Evolutionary conservation across 2,329 filamentous ascomycete species (phyloP).

Genomic region (Sporothrix globosa): DNA sequence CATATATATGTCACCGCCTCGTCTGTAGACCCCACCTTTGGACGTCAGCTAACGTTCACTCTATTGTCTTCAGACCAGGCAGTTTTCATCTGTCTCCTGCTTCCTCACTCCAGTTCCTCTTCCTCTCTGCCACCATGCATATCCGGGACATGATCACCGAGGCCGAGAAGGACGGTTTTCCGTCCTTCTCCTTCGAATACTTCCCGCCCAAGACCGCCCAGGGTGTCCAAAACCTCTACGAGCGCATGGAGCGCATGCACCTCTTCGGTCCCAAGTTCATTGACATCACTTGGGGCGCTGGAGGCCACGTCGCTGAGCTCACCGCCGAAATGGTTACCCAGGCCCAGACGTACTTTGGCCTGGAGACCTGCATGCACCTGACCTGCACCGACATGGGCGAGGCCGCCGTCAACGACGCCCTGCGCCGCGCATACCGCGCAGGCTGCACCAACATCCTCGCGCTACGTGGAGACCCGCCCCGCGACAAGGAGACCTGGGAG

Average conservation of each 20-base stretch:
- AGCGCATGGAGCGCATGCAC: conserved; percentile 98
- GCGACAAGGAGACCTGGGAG: conserved; percentile 93
- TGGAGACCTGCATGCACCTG: conserved; percentile 98
- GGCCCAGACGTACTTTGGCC: conserved; percentile 89
- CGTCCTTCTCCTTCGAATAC: conserved; percentile 98
- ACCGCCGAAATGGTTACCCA: conserved; percentile 98
- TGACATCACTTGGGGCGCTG: conserved; percentile 97
- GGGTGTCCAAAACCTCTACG: conserved; percentile 98
- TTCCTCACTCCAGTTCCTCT: not conserved
- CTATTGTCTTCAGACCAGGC: not conserved
- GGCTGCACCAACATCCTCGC: conserved; percentile 98
- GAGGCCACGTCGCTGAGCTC: conserved; percentile 84
- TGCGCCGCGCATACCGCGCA: conserved; percentile 86
- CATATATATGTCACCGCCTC: conserved; percentile 1
- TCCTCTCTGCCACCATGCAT: conserved; percentile 69
- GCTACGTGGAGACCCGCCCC: conserved; percentile 86
- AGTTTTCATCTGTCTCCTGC: not conserved
- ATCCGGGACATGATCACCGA: conserved; percentile 89
- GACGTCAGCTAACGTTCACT: not conserved
- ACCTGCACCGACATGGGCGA: conserved; percentile 98
- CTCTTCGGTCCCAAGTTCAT: conserved; percentile 84
- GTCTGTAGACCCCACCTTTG: conserved; percentile 8
- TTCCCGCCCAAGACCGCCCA: conserved; percentile 97
- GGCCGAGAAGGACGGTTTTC: conserved; percentile 74
- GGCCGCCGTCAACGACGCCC: conserved; percentile 85